Conservation (phyloP, 1,284 basidiomycete genomes). For the Vanrija sp. region DNA sequence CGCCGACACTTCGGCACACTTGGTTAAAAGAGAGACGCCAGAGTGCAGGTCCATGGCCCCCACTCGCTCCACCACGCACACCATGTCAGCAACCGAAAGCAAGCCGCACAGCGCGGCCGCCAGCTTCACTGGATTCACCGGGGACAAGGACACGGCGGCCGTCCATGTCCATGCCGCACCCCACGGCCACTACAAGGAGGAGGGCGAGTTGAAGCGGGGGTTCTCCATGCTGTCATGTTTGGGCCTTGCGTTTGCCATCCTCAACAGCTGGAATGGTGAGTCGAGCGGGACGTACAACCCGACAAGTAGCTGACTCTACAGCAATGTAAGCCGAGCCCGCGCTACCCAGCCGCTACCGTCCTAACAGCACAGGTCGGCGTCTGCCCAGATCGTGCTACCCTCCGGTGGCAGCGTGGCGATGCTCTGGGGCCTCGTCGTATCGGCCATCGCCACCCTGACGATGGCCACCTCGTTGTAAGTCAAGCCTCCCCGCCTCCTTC, state of each 20-base stretch:
- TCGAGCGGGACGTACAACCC: background rate
- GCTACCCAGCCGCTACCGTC: background rate
- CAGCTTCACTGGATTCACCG: too few relatives aligned
- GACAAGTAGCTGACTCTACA: background rate
- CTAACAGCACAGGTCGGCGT: slow-evolving; percentile 2
- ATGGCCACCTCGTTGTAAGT: slow-evolving; percentile 28
- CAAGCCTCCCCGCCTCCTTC: background rate
- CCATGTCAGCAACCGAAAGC: too few relatives aligned
- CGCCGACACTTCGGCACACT: too few relatives aligned
- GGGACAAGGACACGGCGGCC: too few relatives aligned
- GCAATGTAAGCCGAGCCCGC: background rate
- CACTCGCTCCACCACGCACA: too few relatives aligned
- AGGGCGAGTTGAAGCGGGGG: slow-evolving; percentile 6
- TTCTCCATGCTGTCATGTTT: slow-evolving; percentile 11
- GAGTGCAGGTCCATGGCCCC: too few relatives aligned
- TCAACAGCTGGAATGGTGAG: slow-evolving; percentile 14
- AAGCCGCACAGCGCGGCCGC: too few relatives aligned
- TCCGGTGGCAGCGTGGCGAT: slow-evolving; percentile 40
- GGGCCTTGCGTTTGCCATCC: slow-evolving; percentile 19
- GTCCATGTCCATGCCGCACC: too few relatives aligned
- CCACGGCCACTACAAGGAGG: too few relatives aligned
- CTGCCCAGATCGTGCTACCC: slow-evolving; percentile 22
- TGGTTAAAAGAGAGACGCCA: too few relatives aligned
- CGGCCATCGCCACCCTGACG: slow-evolving; percentile 27
- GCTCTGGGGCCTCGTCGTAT: slow-evolving; percentile 41